phyloP scores from a whole-genome alignment of 1,284 basidiomycete genomes.

The Austroboletus olivaceoglutinosus region DNA sequence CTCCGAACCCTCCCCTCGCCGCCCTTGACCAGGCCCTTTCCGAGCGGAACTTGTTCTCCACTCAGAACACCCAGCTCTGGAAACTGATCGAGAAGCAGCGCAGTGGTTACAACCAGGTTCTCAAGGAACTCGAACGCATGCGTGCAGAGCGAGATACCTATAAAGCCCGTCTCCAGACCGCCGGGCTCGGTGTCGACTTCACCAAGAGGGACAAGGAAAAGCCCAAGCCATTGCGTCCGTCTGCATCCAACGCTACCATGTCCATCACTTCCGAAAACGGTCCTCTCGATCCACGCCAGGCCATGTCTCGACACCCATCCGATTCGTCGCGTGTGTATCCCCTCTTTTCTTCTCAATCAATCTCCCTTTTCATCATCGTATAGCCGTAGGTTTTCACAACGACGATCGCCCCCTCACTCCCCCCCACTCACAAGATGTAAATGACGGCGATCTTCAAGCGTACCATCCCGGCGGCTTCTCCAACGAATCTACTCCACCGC shows the following conservation, averaged over 20 bases:
- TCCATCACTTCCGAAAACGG: conserved; percentile 18
- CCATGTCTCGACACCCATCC: conserved; percentile 42
- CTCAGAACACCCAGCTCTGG: conserved; percentile 88
- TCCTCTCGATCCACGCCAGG: conserved; percentile 32
- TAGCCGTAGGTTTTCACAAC: conserved; percentile 21
- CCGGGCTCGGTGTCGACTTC: conserved; percentile 33
- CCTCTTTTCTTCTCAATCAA: conserved; percentile 1
- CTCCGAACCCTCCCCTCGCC: conserved; percentile 55
- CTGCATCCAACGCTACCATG: conserved; percentile 23
- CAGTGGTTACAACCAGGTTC: conserved; percentile 64
- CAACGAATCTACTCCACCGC: conserved; percentile 36
- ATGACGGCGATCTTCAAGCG: conserved; percentile 29
- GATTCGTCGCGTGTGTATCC: conserved; percentile 54
- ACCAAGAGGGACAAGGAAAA: conserved; percentile 33
- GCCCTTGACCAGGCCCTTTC: conserved; percentile 72
- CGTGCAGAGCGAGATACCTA: conserved; percentile 75
- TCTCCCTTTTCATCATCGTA: conserved; percentile 19
- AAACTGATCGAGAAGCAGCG: conserved; percentile 89
- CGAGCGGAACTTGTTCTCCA: conserved; percentile 74
- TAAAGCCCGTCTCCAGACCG: conserved; percentile 47
- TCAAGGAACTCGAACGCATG: conserved; percentile 80
- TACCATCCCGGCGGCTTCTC: conserved; percentile 23
- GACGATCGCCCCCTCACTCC: conserved; percentile 32
- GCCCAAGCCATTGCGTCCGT: conserved; percentile 26
- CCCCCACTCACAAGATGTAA: conserved; percentile 41